Percentiles rank a stretch among this genome's conserved stretches.
These are phyloP conservation scores for Pichia scutulata DNA, from an alignment of 805 yeast genomes.

Conservation along the genomic window DNA sequence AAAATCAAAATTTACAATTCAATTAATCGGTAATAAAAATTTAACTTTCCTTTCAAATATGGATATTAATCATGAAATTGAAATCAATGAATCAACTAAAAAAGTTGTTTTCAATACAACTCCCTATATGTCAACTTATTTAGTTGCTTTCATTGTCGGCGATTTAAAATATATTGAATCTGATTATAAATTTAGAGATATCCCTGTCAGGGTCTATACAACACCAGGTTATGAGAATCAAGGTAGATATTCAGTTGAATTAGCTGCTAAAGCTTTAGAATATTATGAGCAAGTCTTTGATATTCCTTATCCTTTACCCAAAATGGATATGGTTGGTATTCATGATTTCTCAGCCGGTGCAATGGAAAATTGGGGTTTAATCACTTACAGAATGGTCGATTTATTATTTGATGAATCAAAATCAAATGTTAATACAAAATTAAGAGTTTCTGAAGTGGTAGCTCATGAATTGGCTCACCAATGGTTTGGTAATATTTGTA, in stretches of 20 bases:
- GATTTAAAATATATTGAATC: slow-evolving; percentile 49
- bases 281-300: slow-evolving; percentile 43
- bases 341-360: slow-evolving; percentile 80
- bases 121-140: slow-evolving; percentile 48
- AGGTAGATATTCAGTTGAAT: slow-evolving; percentile 41
- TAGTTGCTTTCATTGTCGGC: slow-evolving; percentile 53
- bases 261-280: slow-evolving; percentile 47
- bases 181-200: slow-evolving; percentile 36
- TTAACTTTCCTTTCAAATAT: slow-evolving; percentile 41
- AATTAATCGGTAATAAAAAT: slow-evolving; percentile 30
- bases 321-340: slow-evolving; percentile 74
- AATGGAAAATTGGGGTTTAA: slow-evolving; percentile 88
- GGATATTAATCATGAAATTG: slow-evolving; percentile 30
- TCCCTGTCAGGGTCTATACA: slow-evolving; percentile 48
- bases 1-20: slow-evolving; percentile 49
- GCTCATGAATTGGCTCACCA: slow-evolving; percentile 90
- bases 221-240: slow-evolving; percentile 40
- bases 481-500: slow-evolving; percentile 87
- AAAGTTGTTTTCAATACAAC: slow-evolving; percentile 38
- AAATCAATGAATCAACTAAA: slow-evolving; percentile 13
- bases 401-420: slow-evolving; percentile 41
- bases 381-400: slow-evolving; percentile 59
- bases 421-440: slow-evolving; percentile 46
- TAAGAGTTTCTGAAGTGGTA: slow-evolving; percentile 75
- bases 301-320: slow-evolving; percentile 67